Base-by-base conservation (phyloP, 495 filamentous ascomycete species). In the Clavariopsis aquatica region DNA sequence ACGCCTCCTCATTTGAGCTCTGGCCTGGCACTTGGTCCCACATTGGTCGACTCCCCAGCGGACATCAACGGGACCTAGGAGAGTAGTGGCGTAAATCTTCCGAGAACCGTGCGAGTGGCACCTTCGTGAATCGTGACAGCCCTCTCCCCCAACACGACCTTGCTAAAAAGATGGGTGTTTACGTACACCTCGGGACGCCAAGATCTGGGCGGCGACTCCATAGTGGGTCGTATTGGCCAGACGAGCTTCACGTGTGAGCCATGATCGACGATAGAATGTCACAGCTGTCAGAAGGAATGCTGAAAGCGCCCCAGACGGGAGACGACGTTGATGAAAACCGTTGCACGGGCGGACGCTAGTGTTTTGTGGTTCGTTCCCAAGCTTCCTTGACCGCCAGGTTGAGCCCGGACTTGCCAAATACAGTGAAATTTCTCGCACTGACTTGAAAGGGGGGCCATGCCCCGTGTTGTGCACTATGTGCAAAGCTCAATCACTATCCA, bases 331-430 rank as follows among this genome's bases (percentile, higher is more conserved):
- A 23, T 41, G 31, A 45, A 6, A 8, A 22, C 36, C 31, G 54
- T 57, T 57, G 15, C 54, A 57, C 36, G 29, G 54, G n/a, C 27
- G 28, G 24, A n/a, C 36, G 27, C 56, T 59, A 59, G 56, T 49
- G 56, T 59, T 59, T 59, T 47, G 56, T 15, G 38, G 56, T 26
- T 47, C 20, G 13, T 26, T 59, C 45, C 36, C 22, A 49, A n/a
- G n/a, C n/a, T n/a, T n/a, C n/a, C n/a, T n/a, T n/a, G 56, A 59
- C 36, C 47, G 56, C 38, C 56, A 49, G 49, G 56, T 20, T n/a
- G 24, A 20, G 52, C 20, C n/a, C 20, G 54, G 5, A 17, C 15
- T 23, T 41, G 5, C 22, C 41, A 24, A 19, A 20, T 3, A 19
- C 26, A 13, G 10, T 22, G 22, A 28, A 10, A n/a, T 49, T 4